phyloP scores from a whole-genome alignment of 257 asterid genomes.

The Osmanthus fragrans region DNA sequence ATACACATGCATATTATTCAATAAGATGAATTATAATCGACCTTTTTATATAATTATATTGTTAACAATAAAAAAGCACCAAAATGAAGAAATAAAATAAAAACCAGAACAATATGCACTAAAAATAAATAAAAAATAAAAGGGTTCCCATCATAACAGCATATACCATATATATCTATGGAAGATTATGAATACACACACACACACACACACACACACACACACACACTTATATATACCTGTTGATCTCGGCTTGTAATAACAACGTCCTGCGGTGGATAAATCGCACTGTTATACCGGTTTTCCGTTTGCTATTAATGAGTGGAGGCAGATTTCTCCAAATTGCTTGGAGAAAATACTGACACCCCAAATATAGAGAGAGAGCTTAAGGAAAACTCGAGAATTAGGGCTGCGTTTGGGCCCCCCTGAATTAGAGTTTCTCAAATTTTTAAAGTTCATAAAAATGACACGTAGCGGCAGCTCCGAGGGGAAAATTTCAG shows the following conservation, averaged over 20 bases:
- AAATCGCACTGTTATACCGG: background rate
- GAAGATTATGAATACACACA: background rate
- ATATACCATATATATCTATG: background rate
- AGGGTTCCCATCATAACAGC: background rate
- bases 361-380: background rate
- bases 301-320: background rate
- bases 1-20: no score
- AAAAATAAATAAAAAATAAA: no score
- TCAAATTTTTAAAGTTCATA: background rate
- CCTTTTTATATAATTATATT: no score
- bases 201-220: no score
- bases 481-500: background rate
- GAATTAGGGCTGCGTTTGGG: constrained; percentile 4
- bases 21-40: background rate
- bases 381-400: constrained; percentile 6
- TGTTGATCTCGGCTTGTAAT: constrained; percentile 16
- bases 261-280: background rate
- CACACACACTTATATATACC: background rate
- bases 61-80: background rate
- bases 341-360: constrained; percentile 26
- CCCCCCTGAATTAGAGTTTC: background rate
- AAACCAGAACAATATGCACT: background rate
- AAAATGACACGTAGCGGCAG: background rate
- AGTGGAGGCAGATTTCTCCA: background rate
- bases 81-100: background rate